phyloP scores from a whole-genome alignment of 2,329 filamentous ascomycete species.

The Malbranchea zuffiana region DNA sequence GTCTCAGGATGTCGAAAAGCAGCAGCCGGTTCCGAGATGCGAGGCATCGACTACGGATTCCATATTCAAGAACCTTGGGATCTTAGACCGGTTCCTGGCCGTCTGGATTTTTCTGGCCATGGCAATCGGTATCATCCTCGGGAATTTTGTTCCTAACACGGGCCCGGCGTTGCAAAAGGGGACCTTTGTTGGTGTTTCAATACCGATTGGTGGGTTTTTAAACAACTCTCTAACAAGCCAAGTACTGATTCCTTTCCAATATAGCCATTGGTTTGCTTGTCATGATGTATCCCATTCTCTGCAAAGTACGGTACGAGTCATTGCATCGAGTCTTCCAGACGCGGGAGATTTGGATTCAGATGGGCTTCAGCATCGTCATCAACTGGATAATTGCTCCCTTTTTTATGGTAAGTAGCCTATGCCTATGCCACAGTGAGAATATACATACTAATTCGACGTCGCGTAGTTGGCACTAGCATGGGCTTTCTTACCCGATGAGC shows the following conservation, averaged over 20 bases:
- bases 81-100: conserved; percentile 54
- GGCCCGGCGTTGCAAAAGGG: conserved; percentile 56
- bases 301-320: conserved; percentile 70
- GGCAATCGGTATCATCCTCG: conserved; percentile 61
- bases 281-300: conserved; percentile 92
- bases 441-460: neutral
- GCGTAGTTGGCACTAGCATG: conserved; percentile 38
- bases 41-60: conserved; percentile 12
- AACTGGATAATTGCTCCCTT: conserved; percentile 80
- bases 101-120: conserved; percentile 72
- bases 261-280: conserved; percentile 66
- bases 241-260: conserved; percentile 2
- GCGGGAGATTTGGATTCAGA: conserved; percentile 61
- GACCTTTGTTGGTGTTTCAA: conserved; percentile 58
- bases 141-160: conserved; percentile 59
- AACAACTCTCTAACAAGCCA: neutral
- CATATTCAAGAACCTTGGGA: conserved; percentile 41
- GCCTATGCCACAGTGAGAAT: neutral
- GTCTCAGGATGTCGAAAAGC: conserved; percentile 5
- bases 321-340: conserved; percentile 56
- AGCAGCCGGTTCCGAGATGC: neutral
- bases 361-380: conserved; percentile 62
- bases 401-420: conserved; percentile 53
- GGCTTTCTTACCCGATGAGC: conserved; percentile 45
- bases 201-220: conserved; percentile 50